Conservation (phyloP, 2,329 filamentous ascomycete genomes). For the Colletotrichum sublineola region DNA sequence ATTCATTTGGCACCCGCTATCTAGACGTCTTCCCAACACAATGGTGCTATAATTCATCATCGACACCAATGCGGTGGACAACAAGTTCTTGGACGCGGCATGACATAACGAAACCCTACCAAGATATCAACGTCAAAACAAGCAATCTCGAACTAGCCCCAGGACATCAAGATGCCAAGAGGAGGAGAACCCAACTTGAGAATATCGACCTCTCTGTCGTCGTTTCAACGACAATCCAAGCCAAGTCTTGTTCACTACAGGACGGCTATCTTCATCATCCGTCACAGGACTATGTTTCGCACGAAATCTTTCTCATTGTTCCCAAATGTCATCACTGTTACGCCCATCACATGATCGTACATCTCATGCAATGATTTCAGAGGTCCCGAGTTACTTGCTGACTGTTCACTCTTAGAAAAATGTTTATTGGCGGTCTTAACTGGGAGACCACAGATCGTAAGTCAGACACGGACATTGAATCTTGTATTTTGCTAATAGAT, state of each 20-base stretch:
- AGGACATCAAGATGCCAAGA: background rate
- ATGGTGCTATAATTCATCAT: slow-evolving; percentile 1
- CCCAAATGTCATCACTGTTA: background rate
- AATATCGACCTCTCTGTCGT: background rate
- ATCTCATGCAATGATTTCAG: background rate
- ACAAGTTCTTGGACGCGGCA: slow-evolving; percentile 3
- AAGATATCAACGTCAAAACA: slow-evolving; percentile 9
- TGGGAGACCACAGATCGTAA: slow-evolving; percentile 99
- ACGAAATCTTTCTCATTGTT: background rate
- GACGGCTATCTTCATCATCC: background rate
- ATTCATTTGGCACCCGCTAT: slow-evolving; percentile 3
- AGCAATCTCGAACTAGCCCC: background rate
- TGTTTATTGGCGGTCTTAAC: slow-evolving; percentile 99
- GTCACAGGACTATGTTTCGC: background rate
- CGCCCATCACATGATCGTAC: slow-evolving; percentile 1
- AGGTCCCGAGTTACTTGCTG: slow-evolving; percentile 7
- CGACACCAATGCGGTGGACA: background rate
- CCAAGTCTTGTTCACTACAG: background rate
- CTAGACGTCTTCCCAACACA: background rate
- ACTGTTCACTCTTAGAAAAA: slow-evolving; percentile 78
- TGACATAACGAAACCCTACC: background rate
- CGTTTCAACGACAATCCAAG: background rate
- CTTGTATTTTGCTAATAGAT: slow-evolving; percentile 37
- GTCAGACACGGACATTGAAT: slow-evolving; percentile 49
- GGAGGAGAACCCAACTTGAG: background rate